Percentiles rank a stretch among this genome's conserved stretches.
Conservation (phyloP, 208 protist species). For the Lotmaria passim region DNA sequence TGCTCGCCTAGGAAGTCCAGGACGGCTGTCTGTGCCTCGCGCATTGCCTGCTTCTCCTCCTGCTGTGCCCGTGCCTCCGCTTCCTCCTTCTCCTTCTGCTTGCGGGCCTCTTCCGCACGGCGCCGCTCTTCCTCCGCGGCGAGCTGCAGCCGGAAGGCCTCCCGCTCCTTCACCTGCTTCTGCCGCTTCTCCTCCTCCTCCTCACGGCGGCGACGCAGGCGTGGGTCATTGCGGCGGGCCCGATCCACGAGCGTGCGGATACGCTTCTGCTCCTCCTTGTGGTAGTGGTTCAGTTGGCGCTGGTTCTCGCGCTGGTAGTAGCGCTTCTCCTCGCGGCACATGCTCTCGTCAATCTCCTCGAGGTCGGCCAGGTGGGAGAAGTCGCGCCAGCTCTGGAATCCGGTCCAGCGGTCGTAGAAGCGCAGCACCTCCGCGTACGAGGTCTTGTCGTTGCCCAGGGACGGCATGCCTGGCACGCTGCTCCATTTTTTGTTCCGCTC, state of each 20-base stretch:
- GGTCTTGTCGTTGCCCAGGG: conserved; percentile 75
- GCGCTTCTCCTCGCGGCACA: conserved; percentile 96
- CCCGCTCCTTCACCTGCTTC: conserved; percentile 62
- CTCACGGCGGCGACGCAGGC: conserved; percentile 84
- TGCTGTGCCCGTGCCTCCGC: conserved; percentile 36
- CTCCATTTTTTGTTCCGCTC: conserved; percentile 94
- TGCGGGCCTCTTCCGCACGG: conserved; percentile 51
- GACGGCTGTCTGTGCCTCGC: conserved; percentile 51
- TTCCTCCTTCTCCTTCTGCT: conserved; percentile 53
- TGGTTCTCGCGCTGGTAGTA: conserved; percentile 98
- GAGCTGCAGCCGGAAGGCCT: conserved; percentile 73
- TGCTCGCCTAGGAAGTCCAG: conserved; percentile 52
- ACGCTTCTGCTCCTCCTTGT: conserved; percentile 90
- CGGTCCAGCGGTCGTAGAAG: conserved; percentile 97
- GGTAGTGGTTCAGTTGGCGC: conserved; percentile 78
- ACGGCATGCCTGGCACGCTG: conserved; percentile 62
- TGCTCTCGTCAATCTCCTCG: conserved; percentile 91
- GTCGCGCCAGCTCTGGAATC: conserved; percentile 96
- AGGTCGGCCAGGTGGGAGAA: conserved; percentile 95
- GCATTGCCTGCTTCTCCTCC: conserved; percentile 57
- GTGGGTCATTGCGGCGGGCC: conserved; percentile 92
- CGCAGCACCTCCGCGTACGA: conserved; percentile 73
- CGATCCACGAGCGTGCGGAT: conserved; percentile 91
- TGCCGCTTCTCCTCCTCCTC: conserved; percentile 77
- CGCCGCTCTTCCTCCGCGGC: conserved; percentile 69